Evolutionary conservation across 768 basidiomycete species (phyloP), one percentile per base, ranked within the genome.

Genomic region (Mrakia frigida): DNA sequence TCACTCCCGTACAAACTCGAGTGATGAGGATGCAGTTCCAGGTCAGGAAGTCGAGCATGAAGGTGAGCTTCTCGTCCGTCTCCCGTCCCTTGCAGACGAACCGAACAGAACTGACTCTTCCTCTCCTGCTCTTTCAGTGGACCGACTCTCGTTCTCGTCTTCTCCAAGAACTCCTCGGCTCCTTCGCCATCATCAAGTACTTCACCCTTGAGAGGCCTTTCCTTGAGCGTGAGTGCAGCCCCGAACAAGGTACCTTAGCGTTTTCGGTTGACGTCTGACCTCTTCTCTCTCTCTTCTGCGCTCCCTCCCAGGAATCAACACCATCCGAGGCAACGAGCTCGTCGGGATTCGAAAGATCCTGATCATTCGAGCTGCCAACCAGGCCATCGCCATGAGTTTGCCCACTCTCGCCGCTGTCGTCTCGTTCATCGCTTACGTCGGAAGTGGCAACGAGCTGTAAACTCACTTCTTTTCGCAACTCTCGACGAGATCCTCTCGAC

Each of bases 191-290:
- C n/a, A 88, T 92, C 73, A 91, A 91, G 81, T 90, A 89, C 80
- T 92, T 92, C 81, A 89, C 88, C 37, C 91, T 90, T 78, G 91
- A 92, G 82, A 79, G 85, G 0, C 89, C 90, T 0, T 91, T 90
- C 82, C 82, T 90, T 61, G 85, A 88, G 78, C 85, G 90, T 90
- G 77, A 81, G 86, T 83, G 6, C 3, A 33, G 3, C 70, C 33
- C 6, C 9, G 43, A 46, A 46, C 7, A 18, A 46, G 43, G 18
- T 46, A n/a, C n/a, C n/a, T n/a, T n/a, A n/a, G n/a, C 43, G 43
- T 18, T 46, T 31, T 23, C 70, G 33, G 72, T 18, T 50, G 52
- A 52, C 74, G 74, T 28, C 39, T 35, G 35, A 78, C 59, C 28
- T 73, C 16, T 18, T 41, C 52, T 37, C n/a, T 39, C 23, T 79